A percentile compares a stretch with the other conserved stretches of the same genome.
These are phyloP conservation scores for Blepharisma japonicum DNA, from an alignment of 73 alveolate genomes.

Conservation along the genomic window DNA sequence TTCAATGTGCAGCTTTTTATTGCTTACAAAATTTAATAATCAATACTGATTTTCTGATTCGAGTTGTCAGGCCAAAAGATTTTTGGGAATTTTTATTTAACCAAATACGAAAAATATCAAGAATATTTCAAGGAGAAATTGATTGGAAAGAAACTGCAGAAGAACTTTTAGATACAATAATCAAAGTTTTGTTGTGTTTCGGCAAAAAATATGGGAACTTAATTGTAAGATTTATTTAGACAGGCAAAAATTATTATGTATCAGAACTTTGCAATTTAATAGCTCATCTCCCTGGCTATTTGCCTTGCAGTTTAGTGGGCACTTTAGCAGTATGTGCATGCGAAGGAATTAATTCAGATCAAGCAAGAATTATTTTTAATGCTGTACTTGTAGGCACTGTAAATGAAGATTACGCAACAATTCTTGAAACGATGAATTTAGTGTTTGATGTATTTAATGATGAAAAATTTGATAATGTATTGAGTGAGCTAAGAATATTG, in stretches of 20 bases:
- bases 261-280: no score
- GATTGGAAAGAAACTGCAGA: no score
- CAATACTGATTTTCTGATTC: neutral
- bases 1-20: conserved; percentile 15
- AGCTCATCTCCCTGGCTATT: no score
- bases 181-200: no score
- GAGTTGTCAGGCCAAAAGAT: no score
- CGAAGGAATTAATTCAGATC: neutral
- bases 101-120: no score
- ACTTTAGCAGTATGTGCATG: neutral
- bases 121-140: no score
- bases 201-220: no score
- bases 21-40: conserved; percentile 9
- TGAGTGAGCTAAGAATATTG: neutral
- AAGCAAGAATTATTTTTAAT: neutral
- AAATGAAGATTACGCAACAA: neutral
- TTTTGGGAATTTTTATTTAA: no score
- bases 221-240: no score
- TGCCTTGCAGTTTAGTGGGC: neutral
- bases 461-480: conserved; percentile 5
- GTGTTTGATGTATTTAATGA: neutral
- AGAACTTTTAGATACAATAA: no score
- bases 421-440: neutral
- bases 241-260: no score
- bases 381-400: neutral